Base-by-base conservation (phyloP, 73 alveolate species). In the Stentor coeruleus region DNA sequence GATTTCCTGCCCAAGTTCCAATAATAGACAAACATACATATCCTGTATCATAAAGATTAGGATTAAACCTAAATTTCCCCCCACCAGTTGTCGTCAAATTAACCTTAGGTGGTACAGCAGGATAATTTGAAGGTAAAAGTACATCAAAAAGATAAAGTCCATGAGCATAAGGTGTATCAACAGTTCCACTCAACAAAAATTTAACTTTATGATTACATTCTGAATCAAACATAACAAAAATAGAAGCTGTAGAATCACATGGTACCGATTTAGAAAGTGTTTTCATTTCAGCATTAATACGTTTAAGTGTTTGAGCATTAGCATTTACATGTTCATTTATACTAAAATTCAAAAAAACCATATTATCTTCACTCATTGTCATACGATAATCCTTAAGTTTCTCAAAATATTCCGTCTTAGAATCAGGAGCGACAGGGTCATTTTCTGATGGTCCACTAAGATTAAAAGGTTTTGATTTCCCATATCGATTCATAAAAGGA, bases 161-260 rank as follows among this genome's bases (percentile, higher is more conserved):
- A 59, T 91, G 90, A 39, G 94, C 90, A 91, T 91, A 91, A 2
- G 97, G 97, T 4, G 97, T 88, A 14, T 94, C 98, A 58, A 87
- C 87, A 74, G 96, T 87, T 1, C 98, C 98, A 88, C 89, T 88
- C 38, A 93, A 83, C 55, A 93, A 66, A 20, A 92, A 95, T 73
- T 87, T 92, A 90, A 93, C 92, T 49, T 86, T 85, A 66, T 91
- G 96, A 77, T 91, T 91, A 74, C 94, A 88, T 59, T 89, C 92
- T 39, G 87, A 88, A 82, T 93, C 97, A 30, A 90, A 93, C 79
- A 95, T 83, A 35, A 87, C 97, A 75, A 93, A 93, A 30, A 93
- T 91, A 28, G 97, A 89, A 86, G 89, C 92, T 4, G 97, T 89
- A 76, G 88, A 89, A 80, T 93, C 97, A 66, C 90, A 77, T 3